phyloP scores from a whole-genome alignment of 345 rosid genomes.

The Alliaria petiolata region DNA sequence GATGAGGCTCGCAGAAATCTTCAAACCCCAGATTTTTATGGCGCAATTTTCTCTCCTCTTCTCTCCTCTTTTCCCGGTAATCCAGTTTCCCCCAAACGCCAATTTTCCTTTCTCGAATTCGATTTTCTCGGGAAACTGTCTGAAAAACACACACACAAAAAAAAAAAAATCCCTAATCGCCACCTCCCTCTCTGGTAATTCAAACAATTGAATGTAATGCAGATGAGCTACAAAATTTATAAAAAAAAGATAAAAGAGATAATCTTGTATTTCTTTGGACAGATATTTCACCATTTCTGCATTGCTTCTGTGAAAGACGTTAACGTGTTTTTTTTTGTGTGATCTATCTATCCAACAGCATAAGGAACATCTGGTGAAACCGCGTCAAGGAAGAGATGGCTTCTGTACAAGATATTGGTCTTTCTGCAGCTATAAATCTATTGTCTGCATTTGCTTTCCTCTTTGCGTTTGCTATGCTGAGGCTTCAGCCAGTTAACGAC shows the following conservation, averaged over 20 bases:
- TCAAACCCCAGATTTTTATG: conserved; percentile 6
- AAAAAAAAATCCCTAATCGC: background rate
- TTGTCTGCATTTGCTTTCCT: conserved; percentile 75
- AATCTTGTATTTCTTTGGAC: background rate
- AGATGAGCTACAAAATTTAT: background rate
- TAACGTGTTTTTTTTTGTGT: background rate
- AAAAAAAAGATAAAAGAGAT: background rate
- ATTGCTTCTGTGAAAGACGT: background rate
- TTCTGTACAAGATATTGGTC: conserved; percentile 60
- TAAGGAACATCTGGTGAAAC: background rate
- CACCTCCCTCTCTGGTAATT: background rate
- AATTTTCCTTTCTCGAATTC: background rate
- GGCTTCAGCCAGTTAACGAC: conserved; percentile 91
- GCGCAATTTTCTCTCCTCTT: conserved; percentile 19
- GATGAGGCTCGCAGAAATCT: conserved; percentile 18
- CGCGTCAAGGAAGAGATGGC: conserved; percentile 49
- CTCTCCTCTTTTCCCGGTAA: conserved; percentile 9
- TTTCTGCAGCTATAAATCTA: conserved; percentile 81
- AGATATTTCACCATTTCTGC: background rate
- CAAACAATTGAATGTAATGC: background rate
- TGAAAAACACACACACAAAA: background rate
- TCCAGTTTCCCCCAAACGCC: background rate
- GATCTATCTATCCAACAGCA: background rate
- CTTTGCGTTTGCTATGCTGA: conserved; percentile 68
- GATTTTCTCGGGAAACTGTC: conserved; percentile 4